These are phyloP conservation scores for Teratosphaeria nubilosa DNA, from an alignment of 2,329 filamentous ascomycete genomes.

Conservation along the genomic window DNA sequence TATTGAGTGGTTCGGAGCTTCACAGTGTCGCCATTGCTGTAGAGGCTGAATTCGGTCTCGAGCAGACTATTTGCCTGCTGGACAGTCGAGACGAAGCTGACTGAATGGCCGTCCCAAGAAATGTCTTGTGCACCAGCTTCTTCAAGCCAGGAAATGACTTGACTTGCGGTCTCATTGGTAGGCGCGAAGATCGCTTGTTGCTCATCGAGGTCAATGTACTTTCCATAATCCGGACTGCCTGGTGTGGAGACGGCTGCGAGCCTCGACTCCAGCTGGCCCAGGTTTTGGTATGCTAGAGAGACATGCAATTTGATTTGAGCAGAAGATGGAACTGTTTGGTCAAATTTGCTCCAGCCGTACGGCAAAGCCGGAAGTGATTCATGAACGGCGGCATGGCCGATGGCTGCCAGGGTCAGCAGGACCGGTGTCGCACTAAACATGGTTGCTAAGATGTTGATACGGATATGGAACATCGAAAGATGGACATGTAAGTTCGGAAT, in stretches of 20 bases:
- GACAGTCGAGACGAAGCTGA: constrained; percentile 27
- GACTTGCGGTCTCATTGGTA: constrained; percentile 22
- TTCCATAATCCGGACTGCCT: constrained; percentile 36
- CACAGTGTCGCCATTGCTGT: constrained; percentile 23
- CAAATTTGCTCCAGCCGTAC: constrained; percentile 6
- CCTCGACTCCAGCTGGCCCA: constrained; percentile 30
- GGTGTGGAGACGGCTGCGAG: constrained; percentile 38
- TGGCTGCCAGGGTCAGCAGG: not conserved
- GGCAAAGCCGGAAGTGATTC: constrained; percentile 6
- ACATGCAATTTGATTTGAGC: constrained; percentile 4
- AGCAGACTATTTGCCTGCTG: constrained; percentile 30
- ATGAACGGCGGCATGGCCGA: constrained; percentile 5
- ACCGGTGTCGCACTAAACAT: not conserved
- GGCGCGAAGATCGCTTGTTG: constrained; percentile 36
- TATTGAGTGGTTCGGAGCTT: constrained; percentile 31
- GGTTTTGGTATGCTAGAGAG: constrained; percentile 12
- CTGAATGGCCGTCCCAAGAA: constrained; percentile 26
- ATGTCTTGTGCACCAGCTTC: constrained; percentile 25
- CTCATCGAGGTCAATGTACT: constrained; percentile 37
- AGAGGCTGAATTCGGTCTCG: constrained; percentile 30
- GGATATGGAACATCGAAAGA: not conserved
- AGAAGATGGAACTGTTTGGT: not conserved
- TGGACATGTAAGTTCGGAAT: not conserved
- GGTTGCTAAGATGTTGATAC: not conserved
- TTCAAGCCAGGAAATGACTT: constrained; percentile 34